These are phyloP conservation scores for Mycena haematopus DNA, from an alignment of 768 basidiomycete genomes.

Conservation along the genomic window DNA sequence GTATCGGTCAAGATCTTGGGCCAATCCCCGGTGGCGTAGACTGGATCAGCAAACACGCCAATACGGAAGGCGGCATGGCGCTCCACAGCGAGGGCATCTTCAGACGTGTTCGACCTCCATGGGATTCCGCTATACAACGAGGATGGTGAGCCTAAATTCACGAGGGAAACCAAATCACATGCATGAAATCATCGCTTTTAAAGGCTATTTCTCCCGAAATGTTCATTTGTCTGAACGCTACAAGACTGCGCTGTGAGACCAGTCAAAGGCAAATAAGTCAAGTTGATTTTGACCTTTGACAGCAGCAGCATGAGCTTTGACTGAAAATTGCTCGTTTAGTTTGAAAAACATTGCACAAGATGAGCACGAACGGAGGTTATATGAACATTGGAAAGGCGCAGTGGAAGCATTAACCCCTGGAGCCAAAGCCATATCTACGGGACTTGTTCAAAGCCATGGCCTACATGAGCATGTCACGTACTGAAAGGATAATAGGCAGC, in stretches of 20 bases:
- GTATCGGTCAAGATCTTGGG: constrained; percentile 56
- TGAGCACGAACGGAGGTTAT: constrained; percentile 50
- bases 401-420: constrained; percentile 49
- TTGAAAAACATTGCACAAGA: neutral
- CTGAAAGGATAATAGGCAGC: constrained; percentile 50
- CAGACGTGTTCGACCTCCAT: constrained; percentile 51
- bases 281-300: constrained; percentile 54
- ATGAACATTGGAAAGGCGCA: constrained; percentile 52
- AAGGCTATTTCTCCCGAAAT: constrained; percentile 60
- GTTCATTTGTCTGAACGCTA: constrained; percentile 53
- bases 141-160: neutral
- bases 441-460: neutral
- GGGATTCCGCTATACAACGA: constrained; percentile 45
- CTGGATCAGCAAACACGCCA: constrained; percentile 55
- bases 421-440: constrained; percentile 46
- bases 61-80: constrained; percentile 59
- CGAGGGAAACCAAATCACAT: constrained; percentile 9
- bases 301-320: constrained; percentile 56
- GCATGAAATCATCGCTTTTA: constrained; percentile 62
- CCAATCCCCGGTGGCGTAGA: constrained; percentile 60
- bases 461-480: constrained; percentile 29
- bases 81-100: constrained; percentile 52
- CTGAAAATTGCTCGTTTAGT: constrained; percentile 30
- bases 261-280: neutral
- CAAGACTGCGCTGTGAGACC: neutral